Evolutionary conservation across 495 filamentous ascomycete species (phyloP).

Genomic region (Evansstolkia leycettana): DNA sequence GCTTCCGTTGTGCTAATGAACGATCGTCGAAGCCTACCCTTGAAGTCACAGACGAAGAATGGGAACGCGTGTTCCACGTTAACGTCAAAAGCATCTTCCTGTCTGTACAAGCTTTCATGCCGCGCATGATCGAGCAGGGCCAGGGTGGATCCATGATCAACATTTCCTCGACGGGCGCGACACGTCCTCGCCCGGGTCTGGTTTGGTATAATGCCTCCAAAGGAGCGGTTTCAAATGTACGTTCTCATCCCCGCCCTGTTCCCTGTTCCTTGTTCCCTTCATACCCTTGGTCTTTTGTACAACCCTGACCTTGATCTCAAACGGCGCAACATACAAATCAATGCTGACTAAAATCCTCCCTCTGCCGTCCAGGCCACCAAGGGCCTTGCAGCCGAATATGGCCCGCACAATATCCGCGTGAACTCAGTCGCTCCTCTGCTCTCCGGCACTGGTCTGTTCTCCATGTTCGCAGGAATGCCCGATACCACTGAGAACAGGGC

Average conservation of each 20-base stretch:
- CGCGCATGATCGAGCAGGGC: slow-evolving; percentile 41
- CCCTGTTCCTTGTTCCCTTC: not conserved
- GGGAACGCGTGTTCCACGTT: slow-evolving; percentile 52
- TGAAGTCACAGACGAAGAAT: slow-evolving; percentile 55
- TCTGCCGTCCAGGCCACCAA: slow-evolving; percentile 36
- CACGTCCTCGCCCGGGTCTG: slow-evolving; percentile 50
- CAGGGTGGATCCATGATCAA: slow-evolving; percentile 53
- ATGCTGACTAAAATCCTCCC: too few relatives aligned
- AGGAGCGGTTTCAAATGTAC: slow-evolving; percentile 50
- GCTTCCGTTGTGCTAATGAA: too few relatives aligned
- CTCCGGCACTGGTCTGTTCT: slow-evolving; percentile 51
- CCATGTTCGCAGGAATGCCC: slow-evolving; percentile 52
- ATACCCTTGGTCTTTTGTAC: too few relatives aligned
- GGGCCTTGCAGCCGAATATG: slow-evolving; percentile 58
- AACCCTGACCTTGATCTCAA: too few relatives aligned
- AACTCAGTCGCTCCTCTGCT: slow-evolving; percentile 52
- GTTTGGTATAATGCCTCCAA: slow-evolving; percentile 64
- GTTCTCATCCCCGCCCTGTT: slow-evolving; percentile 1
- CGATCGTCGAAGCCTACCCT: slow-evolving; percentile 36
- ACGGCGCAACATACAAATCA: too few relatives aligned
- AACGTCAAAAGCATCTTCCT: slow-evolving; percentile 53
- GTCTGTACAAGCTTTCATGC: slow-evolving; percentile 38
- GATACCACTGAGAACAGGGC: slow-evolving; percentile 56
- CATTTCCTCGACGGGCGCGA: slow-evolving; percentile 51
- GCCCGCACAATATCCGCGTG: slow-evolving; percentile 50